A percentile compares a stretch with the other conserved stretches of the same genome.
Conservation (phyloP, 2,329 filamentous ascomycete species). For the Aspergillus viridinutans region DNA sequence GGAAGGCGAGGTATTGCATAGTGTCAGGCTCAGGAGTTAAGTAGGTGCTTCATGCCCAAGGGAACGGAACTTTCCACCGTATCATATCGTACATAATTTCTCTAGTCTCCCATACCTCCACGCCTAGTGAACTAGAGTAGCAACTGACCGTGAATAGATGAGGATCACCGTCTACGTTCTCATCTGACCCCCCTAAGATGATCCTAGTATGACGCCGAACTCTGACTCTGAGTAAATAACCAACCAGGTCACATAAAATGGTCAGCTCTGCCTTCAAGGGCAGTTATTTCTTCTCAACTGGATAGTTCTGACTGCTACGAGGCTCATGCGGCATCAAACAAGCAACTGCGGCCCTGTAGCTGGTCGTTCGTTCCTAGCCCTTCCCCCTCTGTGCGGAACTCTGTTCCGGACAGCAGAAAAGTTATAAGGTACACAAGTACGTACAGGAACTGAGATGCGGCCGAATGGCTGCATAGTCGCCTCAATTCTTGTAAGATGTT, state of each 20-base stretch:
- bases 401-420: not conserved
- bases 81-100: not conserved
- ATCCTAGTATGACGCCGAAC: not conserved
- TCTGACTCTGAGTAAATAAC: not conserved
- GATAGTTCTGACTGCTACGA: not conserved
- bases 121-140: not conserved
- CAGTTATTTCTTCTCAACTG: not conserved
- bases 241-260: not conserved
- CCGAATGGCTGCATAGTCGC: not conserved
- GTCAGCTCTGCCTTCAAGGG: not conserved
- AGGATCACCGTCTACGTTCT: not conserved
- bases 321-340: not conserved
- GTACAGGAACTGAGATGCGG: not conserved
- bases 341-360: not conserved
- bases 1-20: not conserved
- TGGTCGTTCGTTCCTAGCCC: not conserved
- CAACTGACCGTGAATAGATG: not conserved
- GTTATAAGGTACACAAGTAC: not conserved
- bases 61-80: not conserved
- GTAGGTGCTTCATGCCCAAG: not conserved
- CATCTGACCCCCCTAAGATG: not conserved
- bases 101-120: not conserved
- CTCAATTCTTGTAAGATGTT: not conserved
- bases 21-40: not conserved
- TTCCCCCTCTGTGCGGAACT: not conserved